Evolutionary conservation across 2,329 filamentous ascomycete species (phyloP), one percentile per base, ranked within the genome.

Genomic region (Didymella arachidicola): DNA sequence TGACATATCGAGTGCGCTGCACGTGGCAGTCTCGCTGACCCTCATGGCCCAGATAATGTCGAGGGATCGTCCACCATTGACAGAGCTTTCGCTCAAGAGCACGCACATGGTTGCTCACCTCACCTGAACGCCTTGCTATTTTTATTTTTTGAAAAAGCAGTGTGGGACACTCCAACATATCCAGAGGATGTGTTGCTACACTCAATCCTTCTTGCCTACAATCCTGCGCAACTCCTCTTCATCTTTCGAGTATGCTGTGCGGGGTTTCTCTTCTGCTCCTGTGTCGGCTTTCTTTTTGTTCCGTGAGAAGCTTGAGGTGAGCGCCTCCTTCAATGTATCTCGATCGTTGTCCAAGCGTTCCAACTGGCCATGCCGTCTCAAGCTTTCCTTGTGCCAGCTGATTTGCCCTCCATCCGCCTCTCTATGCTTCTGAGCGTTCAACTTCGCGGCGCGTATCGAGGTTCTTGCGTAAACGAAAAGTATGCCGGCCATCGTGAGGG

Each of bases 401-500:
- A 80, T 84, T 76, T 79, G 83, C 51, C 83, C 85, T 27, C 82
- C 84, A 60, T 86, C 84, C 38, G 82, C 83, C 64, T 86, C 82
- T 46, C 86, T 79, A 52, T 86, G 83, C 61, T 80, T 78, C 64
- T 86, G 82, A 0, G 87, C 87, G 63, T 90, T 89, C 45, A 84
- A 80, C 66, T 89, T 89, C 2, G 89, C 89, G 25, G 87, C 84
- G 60, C 83, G 81, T 61, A 91, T 90, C 25, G 85, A 87, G 8
- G 84, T 88, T 49, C 88, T 79, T 27, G 87, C 81, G 75, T 91
- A 91, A 32, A 83, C 77, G 73, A 84, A 86, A 30, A 87, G 81
- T 22, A 88, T 70, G 47, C 82, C 74, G 16, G 86, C 86, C 86
- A 88, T 87, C 14, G 83, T 84, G 62, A 87, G 79, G 26, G 86